These are phyloP conservation scores for Elongisporangium anandrum DNA, from an alignment of 352 stramenopile genomes.

Conservation along the genomic window DNA sequence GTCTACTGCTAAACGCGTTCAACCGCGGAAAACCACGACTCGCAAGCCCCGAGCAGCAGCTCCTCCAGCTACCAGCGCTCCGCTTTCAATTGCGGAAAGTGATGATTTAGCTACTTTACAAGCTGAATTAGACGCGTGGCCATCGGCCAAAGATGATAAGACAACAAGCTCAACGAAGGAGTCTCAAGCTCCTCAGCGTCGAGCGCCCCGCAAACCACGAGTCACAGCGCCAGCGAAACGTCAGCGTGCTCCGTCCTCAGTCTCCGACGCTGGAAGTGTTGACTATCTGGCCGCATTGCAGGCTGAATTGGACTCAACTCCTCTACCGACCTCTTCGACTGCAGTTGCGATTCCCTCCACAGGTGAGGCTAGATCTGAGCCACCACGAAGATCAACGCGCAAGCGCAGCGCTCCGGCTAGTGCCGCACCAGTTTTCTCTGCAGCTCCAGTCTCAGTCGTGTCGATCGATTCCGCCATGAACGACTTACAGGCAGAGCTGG, in stretches of 20 bases:
- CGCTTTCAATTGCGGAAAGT: slow-evolving; percentile 18
- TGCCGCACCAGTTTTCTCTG: not conserved
- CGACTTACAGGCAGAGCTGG: not conserved
- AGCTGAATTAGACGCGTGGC: slow-evolving; percentile 22
- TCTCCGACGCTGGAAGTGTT: not conserved
- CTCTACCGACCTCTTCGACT: not conserved
- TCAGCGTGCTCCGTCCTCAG: not conserved
- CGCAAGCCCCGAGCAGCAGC: not conserved
- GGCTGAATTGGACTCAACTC: not conserved
- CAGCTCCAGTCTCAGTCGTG: not conserved
- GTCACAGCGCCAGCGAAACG: not conserved
- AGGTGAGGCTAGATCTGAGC: not conserved
- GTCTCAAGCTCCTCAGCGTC: not conserved
- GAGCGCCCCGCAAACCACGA: not conserved
- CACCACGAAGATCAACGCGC: not conserved
- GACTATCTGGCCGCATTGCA: not conserved
- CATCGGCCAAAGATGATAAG: slow-evolving; percentile 1
- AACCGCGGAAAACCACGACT: not conserved
- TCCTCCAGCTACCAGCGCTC: slow-evolving; percentile 4
- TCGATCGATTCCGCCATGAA: not conserved
- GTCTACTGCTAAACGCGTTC: not conserved
- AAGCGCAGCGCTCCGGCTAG: not conserved
- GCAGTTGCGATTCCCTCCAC: not conserved
- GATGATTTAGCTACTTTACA: slow-evolving; percentile 24
- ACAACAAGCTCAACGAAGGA: not conserved